A percentile compares a stretch with the other conserved stretches of the same genome.
phyloP scores from a whole-genome alignment of 2,329 filamentous ascomycete genomes.

The Annulohypoxylon truncatum region DNA sequence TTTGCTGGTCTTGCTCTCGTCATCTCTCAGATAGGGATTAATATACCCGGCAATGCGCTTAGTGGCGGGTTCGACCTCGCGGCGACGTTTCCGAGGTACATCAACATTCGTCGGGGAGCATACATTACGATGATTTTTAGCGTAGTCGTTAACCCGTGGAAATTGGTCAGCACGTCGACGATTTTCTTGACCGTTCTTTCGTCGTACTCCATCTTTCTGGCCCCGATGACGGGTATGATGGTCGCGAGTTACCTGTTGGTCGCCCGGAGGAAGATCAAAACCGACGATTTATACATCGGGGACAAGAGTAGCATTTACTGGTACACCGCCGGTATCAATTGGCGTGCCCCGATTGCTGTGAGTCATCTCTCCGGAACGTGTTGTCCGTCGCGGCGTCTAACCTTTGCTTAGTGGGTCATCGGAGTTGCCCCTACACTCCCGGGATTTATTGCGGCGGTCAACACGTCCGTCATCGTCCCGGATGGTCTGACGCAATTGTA shows the following conservation, averaged over 20 bases:
- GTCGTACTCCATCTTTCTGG: background rate
- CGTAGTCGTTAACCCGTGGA: background rate
- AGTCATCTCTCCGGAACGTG: background rate
- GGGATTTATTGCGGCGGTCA: background rate
- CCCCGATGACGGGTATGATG: background rate
- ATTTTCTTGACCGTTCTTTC: background rate
- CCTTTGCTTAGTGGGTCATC: background rate
- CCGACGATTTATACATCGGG: background rate
- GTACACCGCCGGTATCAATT: background rate
- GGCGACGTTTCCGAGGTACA: background rate
- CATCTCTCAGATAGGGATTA: background rate
- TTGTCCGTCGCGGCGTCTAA: background rate
- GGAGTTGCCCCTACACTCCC: background rate
- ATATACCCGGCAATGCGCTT: background rate
- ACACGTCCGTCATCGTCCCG: background rate
- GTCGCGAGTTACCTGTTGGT: background rate
- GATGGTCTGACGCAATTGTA: background rate
- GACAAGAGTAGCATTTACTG: background rate
- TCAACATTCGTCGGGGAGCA: background rate
- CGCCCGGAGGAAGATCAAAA: background rate
- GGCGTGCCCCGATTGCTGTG: background rate
- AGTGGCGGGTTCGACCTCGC: background rate
- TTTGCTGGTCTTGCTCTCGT: background rate
- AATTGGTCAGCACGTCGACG: background rate
- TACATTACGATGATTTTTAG: background rate